Percentiles rank a stretch among this genome's conserved stretches.
phyloP scores from a whole-genome alignment of 2,329 filamentous ascomycete species.

The Diaporthe caulivora region DNA sequence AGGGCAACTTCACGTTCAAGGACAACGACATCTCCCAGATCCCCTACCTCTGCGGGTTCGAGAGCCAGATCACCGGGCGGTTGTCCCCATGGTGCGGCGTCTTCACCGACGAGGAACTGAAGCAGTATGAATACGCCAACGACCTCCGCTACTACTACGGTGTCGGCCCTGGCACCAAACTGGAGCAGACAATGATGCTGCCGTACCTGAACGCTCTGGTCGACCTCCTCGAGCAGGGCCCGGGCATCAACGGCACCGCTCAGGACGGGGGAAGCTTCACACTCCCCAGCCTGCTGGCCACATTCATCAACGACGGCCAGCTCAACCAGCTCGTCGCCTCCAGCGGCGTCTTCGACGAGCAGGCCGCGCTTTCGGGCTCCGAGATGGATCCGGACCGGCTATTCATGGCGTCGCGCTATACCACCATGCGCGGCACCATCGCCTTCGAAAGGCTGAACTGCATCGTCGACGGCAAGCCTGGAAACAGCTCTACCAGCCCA shows the following conservation, averaged over 20 bases:
- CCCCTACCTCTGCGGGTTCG: constrained; percentile 77
- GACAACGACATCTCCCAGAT: constrained; percentile 68
- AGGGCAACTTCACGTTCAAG: constrained; percentile 66
- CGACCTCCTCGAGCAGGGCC: constrained; percentile 64
- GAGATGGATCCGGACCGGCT: constrained; percentile 60
- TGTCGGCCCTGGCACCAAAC: constrained; percentile 66
- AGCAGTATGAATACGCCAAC: constrained; percentile 75
- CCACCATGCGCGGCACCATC: constrained; percentile 75
- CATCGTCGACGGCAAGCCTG: constrained; percentile 37
- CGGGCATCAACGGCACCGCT: constrained; percentile 60
- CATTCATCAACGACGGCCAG: constrained; percentile 76
- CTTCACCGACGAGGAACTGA: constrained; percentile 72
- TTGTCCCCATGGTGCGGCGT: constrained; percentile 73
- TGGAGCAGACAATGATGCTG: constrained; percentile 70
- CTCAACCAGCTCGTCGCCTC: constrained; percentile 71
- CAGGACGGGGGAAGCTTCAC: constrained; percentile 59
- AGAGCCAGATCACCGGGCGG: constrained; percentile 74
- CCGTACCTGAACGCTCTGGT: constrained; percentile 69
- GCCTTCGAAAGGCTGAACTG: constrained; percentile 74
- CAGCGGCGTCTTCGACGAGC: constrained; percentile 71
- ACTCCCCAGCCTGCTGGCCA: constrained; percentile 69
- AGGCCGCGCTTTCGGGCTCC: constrained; percentile 61
- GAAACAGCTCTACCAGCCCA: neutral
- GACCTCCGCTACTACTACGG: constrained; percentile 79
- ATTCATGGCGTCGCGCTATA: constrained; percentile 68